phyloP scores from a whole-genome alignment of 1,284 basidiomycete species.

The Heterobasidion parviporum region DNA sequence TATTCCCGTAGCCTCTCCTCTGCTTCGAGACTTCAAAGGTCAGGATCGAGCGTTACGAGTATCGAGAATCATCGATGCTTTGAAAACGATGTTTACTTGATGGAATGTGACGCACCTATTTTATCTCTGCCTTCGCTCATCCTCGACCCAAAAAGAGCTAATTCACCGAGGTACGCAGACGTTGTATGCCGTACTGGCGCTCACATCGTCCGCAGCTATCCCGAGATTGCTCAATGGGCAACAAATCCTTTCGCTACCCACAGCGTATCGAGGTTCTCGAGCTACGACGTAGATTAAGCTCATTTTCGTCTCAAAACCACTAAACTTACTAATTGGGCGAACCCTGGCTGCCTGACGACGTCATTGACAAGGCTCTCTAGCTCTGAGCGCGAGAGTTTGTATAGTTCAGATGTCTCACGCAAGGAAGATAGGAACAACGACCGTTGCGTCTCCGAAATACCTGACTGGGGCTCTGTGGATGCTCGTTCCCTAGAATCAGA shows the following conservation, averaged over 20 bases:
- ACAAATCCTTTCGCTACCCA: slow-evolving; percentile 31
- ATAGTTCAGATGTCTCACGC: slow-evolving; percentile 32
- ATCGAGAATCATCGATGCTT: too few species aligned
- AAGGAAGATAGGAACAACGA: slow-evolving; percentile 28
- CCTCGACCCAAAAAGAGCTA: too few species aligned
- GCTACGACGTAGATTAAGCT: slow-evolving; percentile 17
- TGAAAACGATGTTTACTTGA: too few species aligned
- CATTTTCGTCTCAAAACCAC: not conserved
- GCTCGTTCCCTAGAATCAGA: not conserved
- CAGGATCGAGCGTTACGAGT: too few species aligned
- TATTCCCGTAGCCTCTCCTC: too few species aligned
- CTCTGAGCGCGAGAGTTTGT: slow-evolving; percentile 33
- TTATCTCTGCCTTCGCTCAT: too few species aligned
- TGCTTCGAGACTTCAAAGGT: too few species aligned
- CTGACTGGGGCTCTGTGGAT: not conserved
- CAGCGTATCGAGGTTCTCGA: slow-evolving; percentile 29
- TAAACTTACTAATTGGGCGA: slow-evolving; percentile 35
- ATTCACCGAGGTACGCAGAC: too few species aligned
- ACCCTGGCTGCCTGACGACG: slow-evolving; percentile 52
- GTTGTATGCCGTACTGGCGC: too few species aligned
- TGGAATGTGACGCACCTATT: too few species aligned
- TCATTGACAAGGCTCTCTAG: slow-evolving; percentile 42
- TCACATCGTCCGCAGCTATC: not conserved
- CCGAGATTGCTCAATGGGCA: slow-evolving; percentile 5
- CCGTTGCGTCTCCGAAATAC: slow-evolving; percentile 6